Evolutionary conservation across 2,329 filamentous ascomycete genomes (phyloP).

Genomic region (Talaromyces sp.): DNA sequence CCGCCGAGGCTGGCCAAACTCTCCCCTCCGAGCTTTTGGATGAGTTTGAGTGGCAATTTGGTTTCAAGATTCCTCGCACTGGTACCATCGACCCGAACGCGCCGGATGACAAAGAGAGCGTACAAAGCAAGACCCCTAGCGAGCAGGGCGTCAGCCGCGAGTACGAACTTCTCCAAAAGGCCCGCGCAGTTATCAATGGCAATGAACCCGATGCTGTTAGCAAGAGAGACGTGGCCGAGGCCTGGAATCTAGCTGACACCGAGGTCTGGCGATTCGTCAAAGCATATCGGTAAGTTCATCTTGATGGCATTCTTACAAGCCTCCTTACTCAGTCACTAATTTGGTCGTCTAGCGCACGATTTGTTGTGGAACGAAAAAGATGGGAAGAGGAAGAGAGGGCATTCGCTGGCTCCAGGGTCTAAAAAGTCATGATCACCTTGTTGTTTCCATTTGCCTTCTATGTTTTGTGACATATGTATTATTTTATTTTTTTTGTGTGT

Average conservation of each 20-base stretch:
- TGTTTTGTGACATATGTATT: slow-evolving; percentile 16
- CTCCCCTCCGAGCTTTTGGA: slow-evolving; percentile 55
- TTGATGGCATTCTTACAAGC: background rate
- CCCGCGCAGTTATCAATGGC: slow-evolving; percentile 49
- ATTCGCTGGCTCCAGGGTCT: slow-evolving; percentile 53
- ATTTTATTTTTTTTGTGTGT: background rate
- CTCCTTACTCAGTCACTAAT: slow-evolving; percentile 10
- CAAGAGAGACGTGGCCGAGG: slow-evolving; percentile 51
- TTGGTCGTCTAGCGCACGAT: slow-evolving; percentile 49
- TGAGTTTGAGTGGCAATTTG: slow-evolving; percentile 88
- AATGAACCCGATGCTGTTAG: slow-evolving; percentile 40
- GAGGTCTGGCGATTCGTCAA: slow-evolving; percentile 67
- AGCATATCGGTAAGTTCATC: slow-evolving; percentile 51
- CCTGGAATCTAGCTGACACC: slow-evolving; percentile 64
- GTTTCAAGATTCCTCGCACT: slow-evolving; percentile 72
- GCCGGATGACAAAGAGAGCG: slow-evolving; percentile 38
- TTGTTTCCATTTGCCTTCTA: slow-evolving; percentile 9
- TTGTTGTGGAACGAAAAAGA: slow-evolving; percentile 57
- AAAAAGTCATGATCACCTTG: background rate
- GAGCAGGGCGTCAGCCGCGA: slow-evolving; percentile 44
- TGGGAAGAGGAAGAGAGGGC: slow-evolving; percentile 64
- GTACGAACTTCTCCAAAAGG: slow-evolving; percentile 54
- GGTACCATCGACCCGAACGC: slow-evolving; percentile 43
- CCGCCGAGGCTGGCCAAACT: slow-evolving; percentile 52
- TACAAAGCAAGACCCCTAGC: slow-evolving; percentile 41